Base-by-base conservation (phyloP, 257 asterid species). In the Nicotiana benthamiana region DNA sequence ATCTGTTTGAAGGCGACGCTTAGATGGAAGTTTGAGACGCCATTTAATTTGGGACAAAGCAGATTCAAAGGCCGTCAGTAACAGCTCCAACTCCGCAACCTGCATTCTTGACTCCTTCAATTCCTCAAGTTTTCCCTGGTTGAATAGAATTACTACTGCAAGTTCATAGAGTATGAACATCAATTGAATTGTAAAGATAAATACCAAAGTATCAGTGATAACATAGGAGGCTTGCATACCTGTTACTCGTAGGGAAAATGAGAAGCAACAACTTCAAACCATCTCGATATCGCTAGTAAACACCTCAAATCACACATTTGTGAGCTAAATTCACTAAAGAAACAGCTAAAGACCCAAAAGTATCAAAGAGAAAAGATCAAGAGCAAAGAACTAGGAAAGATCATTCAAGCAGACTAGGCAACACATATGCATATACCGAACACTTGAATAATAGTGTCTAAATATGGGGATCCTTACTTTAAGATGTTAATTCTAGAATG, bases 1-100 rank as follows among this genome's bases (percentile, higher is more conserved):
- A 88, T 94, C 98, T 48, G 87, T 94, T 84, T 92, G 90, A 36
- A 94, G 96, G 82, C 98, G 97, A 82, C 82, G 88, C 84, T 88
- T 94, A 10, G 97, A 91, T 22, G 95, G 83, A 83, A 83, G 75
- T 84, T 85, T 91, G 78, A 94, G 93, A 83, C 91, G 89, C 97
- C 98, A 92, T 88, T 92, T 88, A 80, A 89, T 89, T 72, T 77
- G 89, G 81, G 91, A 89, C 80, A 94, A 89, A 57, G 93, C 85
- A 10, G 89, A 77, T 59, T 91, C 92, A 26, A 92, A 89, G 51
- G 85, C 89, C 78, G 75, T 85, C 84, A 90, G 40, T 66, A 75
- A 64, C 85, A 84, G 90, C 60, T 88, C 90, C 75, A 84, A 28
- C 48, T 75, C 83, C 9, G 60, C 84, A 26, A 75, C 83, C 75